Evolutionary conservation across 2,329 filamentous ascomycete species (phyloP), one percentile per base, ranked within the genome.

Genomic region (Trichoderma polysporum): DNA sequence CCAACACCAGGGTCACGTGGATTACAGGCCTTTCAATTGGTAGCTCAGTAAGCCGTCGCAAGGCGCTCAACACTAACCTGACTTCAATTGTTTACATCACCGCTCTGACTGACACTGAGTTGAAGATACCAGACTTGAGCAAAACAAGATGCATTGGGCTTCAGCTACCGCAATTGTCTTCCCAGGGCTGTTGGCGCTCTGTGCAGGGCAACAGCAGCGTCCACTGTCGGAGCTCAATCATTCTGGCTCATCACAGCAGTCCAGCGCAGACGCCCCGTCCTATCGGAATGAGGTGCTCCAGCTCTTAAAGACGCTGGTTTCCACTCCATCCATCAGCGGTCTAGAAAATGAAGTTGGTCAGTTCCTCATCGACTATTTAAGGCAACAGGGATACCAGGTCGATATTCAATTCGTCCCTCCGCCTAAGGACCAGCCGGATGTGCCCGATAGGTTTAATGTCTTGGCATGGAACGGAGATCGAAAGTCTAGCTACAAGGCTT

Each of bases 301-400:
- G 19, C 84, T 97, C 13, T 93, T 97, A 79, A 87, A 89, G 62
- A 85, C 87, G 17, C 86, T 97, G n/a, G 84, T 94, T 33, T 83
- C 90, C 67, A 90, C 90, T 52, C 84, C 90, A 58, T 97, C 92
- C 0, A 85, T 93, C 69, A 88, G 86, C 3, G 86, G 86, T 53
- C 84, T 89, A 69, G 93, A 97, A 76, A 80, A 86, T 49, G 79
- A 84, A 0, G 88, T 93, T 8, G 92, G 90, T 50, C 75, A 85
- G 56, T 93, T 90, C 79, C 84, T 97, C 5, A 82, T 86, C 39
- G 79, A 84, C 1, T 92, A 92, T 73, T 86, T 97, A 6, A 76
- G 82, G 4, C 69, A 74, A 2, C 78, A 74, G 25, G 79, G 79
- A 66, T 87, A 84, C 75, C 73, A 75, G 17, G 79, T 80, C 50